Evolutionary conservation across 805 yeast genomes (phyloP).

Genomic region (Maudiozyma saulgeensis): DNA sequence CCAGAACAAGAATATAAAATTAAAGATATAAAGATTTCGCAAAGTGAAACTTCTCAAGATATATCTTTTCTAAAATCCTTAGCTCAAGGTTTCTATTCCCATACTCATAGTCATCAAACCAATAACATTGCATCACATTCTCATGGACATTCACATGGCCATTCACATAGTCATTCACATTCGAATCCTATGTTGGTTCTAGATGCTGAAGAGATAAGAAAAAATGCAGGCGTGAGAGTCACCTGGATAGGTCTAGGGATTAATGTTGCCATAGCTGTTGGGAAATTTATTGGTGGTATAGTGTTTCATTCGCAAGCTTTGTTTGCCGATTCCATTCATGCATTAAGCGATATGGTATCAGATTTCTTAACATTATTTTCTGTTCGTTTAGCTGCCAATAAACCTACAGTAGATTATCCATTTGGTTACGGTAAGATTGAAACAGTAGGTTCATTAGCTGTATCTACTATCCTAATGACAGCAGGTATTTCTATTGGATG

Average conservation of each 20-base stretch:
- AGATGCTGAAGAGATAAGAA: slow-evolving; percentile 37
- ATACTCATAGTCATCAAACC: slow-evolving; percentile 5
- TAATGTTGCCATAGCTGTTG: slow-evolving; percentile 73
- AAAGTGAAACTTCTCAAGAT: background rate
- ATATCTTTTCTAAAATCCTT: slow-evolving; percentile 3
- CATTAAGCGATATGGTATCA: slow-evolving; percentile 79
- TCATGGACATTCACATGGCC: slow-evolving; percentile 4
- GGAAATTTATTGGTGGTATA: slow-evolving; percentile 80
- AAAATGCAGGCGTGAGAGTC: slow-evolving; percentile 79
- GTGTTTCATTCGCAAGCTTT: slow-evolving; percentile 90
- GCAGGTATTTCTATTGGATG: slow-evolving; percentile 90
- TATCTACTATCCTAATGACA: slow-evolving; percentile 65
- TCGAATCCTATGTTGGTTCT: slow-evolving; percentile 27
- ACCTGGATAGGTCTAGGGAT: slow-evolving; percentile 82
- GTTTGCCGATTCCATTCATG: slow-evolving; percentile 90
- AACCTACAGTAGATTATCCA: slow-evolving; percentile 57
- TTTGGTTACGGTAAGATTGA: slow-evolving; percentile 89
- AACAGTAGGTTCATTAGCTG: slow-evolving; percentile 82
- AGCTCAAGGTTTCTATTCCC: slow-evolving; percentile 5
- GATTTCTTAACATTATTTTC: slow-evolving; percentile 85
- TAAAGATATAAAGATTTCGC: no score
- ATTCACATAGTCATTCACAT: slow-evolving; percentile 16
- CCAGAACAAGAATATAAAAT: no score
- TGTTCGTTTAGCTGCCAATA: slow-evolving; percentile 61
- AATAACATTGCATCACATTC: background rate